Evolutionary conservation across 2,329 filamentous ascomycete species (phyloP).

Genomic region (Cadophora sp.): DNA sequence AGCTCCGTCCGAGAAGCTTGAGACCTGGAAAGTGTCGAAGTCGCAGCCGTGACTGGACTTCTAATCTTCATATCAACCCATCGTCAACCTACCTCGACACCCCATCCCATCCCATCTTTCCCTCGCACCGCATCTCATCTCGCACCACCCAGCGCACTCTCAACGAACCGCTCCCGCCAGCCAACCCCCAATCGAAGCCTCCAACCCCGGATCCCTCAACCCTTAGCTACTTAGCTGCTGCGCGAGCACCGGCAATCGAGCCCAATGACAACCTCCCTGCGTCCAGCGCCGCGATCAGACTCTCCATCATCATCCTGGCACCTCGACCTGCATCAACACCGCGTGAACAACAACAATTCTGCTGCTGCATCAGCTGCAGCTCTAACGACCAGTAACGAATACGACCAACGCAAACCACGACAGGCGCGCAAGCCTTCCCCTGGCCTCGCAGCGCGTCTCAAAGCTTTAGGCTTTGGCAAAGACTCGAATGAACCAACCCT

Average conservation of each 20-base stretch:
- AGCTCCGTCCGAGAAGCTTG: constrained; percentile 15
- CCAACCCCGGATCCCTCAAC: constrained; percentile 17
- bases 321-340: constrained; percentile 32
- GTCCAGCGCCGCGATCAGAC: constrained; percentile 30
- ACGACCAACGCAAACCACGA: constrained; percentile 38
- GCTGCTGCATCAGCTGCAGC: constrained; percentile 7
- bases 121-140: neutral
- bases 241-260: constrained; percentile 21
- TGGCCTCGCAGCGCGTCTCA: constrained; percentile 68
- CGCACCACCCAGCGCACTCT: neutral
- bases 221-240: neutral
- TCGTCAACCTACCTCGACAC: neutral
- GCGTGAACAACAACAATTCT: constrained; percentile 27
- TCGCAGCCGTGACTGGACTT: neutral
- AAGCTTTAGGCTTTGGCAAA: constrained; percentile 66
- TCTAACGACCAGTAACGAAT: constrained; percentile 29
- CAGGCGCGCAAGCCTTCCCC: constrained; percentile 64
- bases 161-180: neutral
- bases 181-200: constrained; percentile 12
- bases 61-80: neutral
- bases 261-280: constrained; percentile 19
- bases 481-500: constrained; percentile 34
- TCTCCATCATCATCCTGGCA: constrained; percentile 32
- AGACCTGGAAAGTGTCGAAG: constrained; percentile 5
- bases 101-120: neutral